phyloP scores from a whole-genome alignment of 1,139 yeast species.

The Yamadazyma dushanensis region DNA sequence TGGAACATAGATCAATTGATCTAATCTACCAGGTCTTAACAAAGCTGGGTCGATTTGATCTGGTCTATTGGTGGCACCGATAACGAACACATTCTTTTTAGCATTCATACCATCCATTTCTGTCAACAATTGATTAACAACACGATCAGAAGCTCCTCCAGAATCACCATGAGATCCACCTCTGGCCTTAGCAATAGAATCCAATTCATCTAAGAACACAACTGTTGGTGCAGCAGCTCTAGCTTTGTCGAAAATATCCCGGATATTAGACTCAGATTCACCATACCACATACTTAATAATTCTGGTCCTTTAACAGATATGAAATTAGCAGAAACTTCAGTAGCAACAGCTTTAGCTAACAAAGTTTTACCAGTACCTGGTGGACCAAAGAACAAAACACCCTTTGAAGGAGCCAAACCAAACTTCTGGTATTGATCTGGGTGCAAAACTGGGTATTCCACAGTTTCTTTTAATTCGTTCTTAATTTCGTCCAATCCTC shows the following conservation, averaged over 20 bases:
- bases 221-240: slow-evolving; percentile 99
- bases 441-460: slow-evolving; percentile 97
- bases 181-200: slow-evolving; percentile 96
- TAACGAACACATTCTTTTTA: slow-evolving; percentile 95
- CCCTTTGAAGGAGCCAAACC: slow-evolving; percentile 98
- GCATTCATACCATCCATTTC: slow-evolving; percentile 99
- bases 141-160: slow-evolving; percentile 98
- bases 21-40: slow-evolving; percentile 98
- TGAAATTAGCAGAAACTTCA: slow-evolving; percentile 95
- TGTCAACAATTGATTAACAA: slow-evolving; percentile 94
- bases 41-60: slow-evolving; percentile 99
- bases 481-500: slow-evolving; percentile 94
- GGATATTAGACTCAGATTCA: slow-evolving; percentile 94
- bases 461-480: slow-evolving; percentile 97
- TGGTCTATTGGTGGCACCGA: slow-evolving; percentile 99
- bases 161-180: slow-evolving; percentile 89
- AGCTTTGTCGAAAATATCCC: slow-evolving; percentile 97
- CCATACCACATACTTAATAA: slow-evolving; percentile 98
- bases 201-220: slow-evolving; percentile 95
- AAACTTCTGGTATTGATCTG: slow-evolving; percentile 97
- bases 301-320: slow-evolving; percentile 97
- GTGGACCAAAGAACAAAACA: slow-evolving; percentile 97
- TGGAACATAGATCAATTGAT: slow-evolving; percentile 97
- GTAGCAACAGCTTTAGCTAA: slow-evolving; percentile 98
- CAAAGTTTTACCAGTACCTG: slow-evolving; percentile 98